Evolutionary conservation across 2,329 filamentous ascomycete species (phyloP).

Genomic region (Cladosporium sp.): DNA sequence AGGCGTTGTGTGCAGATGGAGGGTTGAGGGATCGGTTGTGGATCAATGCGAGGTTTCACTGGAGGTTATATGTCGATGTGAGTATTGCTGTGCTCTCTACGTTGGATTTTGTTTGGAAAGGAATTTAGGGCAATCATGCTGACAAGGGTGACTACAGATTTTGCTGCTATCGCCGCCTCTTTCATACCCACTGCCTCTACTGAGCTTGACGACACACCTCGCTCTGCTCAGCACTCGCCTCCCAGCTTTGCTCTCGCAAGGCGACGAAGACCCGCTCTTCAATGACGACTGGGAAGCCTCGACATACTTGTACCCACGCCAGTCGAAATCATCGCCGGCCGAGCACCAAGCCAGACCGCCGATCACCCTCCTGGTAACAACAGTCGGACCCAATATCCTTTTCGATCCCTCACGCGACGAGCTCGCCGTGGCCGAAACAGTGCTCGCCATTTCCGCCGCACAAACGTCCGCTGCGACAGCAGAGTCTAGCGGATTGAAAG

Average conservation of each 20-base stretch:
- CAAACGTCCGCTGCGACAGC: slow-evolving; percentile 58
- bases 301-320: slow-evolving; percentile 67
- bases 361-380: slow-evolving; percentile 85
- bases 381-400: slow-evolving; percentile 82
- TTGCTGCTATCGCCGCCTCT: slow-evolving; percentile 89
- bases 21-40: slow-evolving; percentile 68
- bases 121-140: background rate
- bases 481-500: slow-evolving; percentile 50
- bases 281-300: slow-evolving; percentile 96
- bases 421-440: slow-evolving; percentile 85
- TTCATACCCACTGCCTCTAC: slow-evolving; percentile 87
- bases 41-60: slow-evolving; percentile 92
- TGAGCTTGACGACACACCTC: slow-evolving; percentile 90
- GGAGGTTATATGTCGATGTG: slow-evolving; percentile 94
- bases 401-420: slow-evolving; percentile 93
- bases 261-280: slow-evolving; percentile 94
- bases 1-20: slow-evolving; percentile 76
- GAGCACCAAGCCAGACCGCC: slow-evolving; percentile 62
- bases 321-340: slow-evolving; percentile 18
- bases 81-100: slow-evolving; percentile 39
- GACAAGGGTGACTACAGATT: slow-evolving; percentile 57
- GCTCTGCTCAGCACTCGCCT: slow-evolving; percentile 85
- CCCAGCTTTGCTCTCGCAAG: slow-evolving; percentile 80
- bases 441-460: slow-evolving; percentile 79
- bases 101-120: background rate